A percentile compares a stretch with the other conserved stretches of the same genome.
Evolutionary conservation across 1,284 basidiomycete species (phyloP).

Genomic region (Termitomyces sp.): DNA sequence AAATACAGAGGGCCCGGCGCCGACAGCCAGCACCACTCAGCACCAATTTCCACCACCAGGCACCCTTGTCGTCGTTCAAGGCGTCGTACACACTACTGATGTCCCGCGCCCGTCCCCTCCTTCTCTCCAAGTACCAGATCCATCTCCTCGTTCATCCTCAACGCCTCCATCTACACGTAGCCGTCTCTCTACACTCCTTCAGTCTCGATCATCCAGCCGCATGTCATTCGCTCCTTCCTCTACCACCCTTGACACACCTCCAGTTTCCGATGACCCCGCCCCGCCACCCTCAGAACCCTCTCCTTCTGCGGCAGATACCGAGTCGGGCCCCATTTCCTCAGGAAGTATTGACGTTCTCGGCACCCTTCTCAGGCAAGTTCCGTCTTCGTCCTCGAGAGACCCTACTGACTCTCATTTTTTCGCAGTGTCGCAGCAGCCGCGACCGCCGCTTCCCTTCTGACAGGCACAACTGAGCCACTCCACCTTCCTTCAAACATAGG

Average conservation of each 20-base stretch:
- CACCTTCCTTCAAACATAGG: conserved; percentile 49
- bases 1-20: neutral
- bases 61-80: conserved; percentile 74
- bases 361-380: conserved; percentile 64
- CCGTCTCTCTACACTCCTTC: conserved; percentile 39
- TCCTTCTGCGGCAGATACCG: conserved; percentile 4
- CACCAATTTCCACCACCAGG: conserved; percentile 60
- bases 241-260: conserved; percentile 1
- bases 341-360: conserved; percentile 76
- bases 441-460: conserved; percentile 68
- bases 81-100: conserved; percentile 74
- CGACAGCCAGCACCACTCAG: conserved; percentile 12
- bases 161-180: conserved; percentile 28
- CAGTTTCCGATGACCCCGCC: neutral
- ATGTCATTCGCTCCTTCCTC: conserved; percentile 13
- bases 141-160: conserved; percentile 24
- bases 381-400: neutral
- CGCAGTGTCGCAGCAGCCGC: conserved; percentile 75
- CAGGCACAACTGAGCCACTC: conserved; percentile 54
- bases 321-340: conserved; percentile 42
- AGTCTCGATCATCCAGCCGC: conserved; percentile 30
- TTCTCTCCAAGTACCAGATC: conserved; percentile 11
- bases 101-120: conserved; percentile 31
- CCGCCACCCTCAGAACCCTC: neutral
- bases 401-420: neutral